Percentiles rank a stretch among this genome's conserved stretches.
Evolutionary conservation across 202 grass and related monocot genomes (phyloP).

Genomic region (Hordeum pubiflorum): DNA sequence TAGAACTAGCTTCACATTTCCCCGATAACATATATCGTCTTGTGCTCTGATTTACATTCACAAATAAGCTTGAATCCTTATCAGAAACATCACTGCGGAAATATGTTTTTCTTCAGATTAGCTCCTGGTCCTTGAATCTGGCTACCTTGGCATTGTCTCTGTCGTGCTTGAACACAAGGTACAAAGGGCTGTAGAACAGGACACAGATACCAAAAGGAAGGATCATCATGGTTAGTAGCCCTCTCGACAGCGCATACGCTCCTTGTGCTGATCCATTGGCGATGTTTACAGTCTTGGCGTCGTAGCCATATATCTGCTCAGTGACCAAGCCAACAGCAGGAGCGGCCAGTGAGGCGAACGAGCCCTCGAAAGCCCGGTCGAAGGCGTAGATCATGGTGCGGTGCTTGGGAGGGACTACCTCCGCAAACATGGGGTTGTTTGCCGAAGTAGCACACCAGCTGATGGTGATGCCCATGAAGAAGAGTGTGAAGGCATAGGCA

Average conservation of each 20-base stretch:
- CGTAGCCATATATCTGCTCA: slow-evolving; percentile 81
- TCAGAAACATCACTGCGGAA: background rate
- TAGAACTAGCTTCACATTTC: no score
- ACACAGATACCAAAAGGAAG: slow-evolving; percentile 74
- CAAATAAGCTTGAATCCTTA: background rate
- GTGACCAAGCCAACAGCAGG: slow-evolving; percentile 64
- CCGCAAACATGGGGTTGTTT: slow-evolving; percentile 92
- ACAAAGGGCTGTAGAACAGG: slow-evolving; percentile 81
- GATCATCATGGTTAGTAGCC: slow-evolving; percentile 61
- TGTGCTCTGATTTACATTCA: no score
- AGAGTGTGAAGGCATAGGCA: slow-evolving; percentile 47
- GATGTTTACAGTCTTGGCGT: slow-evolving; percentile 60
- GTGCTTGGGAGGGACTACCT: slow-evolving; percentile 81
- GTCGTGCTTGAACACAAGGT: slow-evolving; percentile 59
- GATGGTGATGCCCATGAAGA: slow-evolving; percentile 86
- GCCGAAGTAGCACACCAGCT: slow-evolving; percentile 81
- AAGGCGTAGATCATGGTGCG: slow-evolving; percentile 92
- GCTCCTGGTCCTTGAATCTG: slow-evolving; percentile 47
- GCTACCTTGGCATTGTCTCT: slow-evolving; percentile 45
- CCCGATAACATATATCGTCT: no score
- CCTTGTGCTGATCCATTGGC: slow-evolving; percentile 55
- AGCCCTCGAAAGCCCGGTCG: slow-evolving; percentile 76
- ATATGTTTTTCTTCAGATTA: slow-evolving; percentile 11
- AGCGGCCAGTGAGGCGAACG: slow-evolving; percentile 63
- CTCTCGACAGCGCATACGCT: slow-evolving; percentile 66